Evolutionary conservation across 306 rosid genomes (phyloP).

Genomic region (Hippophae rhamnoides): DNA sequence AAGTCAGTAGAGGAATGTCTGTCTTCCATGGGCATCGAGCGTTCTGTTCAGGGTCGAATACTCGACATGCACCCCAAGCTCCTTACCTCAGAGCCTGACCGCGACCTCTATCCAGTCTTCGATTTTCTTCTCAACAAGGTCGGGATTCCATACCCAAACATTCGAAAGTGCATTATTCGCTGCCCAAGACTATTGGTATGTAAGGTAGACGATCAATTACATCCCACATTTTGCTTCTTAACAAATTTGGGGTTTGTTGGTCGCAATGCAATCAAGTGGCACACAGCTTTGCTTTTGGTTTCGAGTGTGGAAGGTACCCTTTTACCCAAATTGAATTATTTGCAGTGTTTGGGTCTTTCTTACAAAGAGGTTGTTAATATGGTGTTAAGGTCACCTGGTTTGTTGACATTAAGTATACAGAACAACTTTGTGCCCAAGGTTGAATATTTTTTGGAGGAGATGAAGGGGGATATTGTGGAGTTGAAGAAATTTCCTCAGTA

Average conservation of each 20-base stretch:
- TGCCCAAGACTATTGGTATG: constrained; percentile 74
- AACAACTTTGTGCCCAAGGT: constrained; percentile 51
- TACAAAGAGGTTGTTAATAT: constrained; percentile 39
- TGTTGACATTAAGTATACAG: constrained; percentile 51
- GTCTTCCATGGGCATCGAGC: constrained; percentile 55
- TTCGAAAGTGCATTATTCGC: constrained; percentile 41
- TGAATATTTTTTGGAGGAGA: constrained; percentile 52
- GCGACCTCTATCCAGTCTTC: constrained; percentile 54
- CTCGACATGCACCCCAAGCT: constrained; percentile 72
- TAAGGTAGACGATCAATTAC: constrained; percentile 37
- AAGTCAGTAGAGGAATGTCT: constrained; percentile 52
- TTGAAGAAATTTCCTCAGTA: constrained; percentile 66
- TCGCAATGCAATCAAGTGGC: constrained; percentile 25
- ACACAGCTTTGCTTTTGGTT: constrained; percentile 31
- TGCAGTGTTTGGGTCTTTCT: constrained; percentile 41
- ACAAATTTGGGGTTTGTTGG: constrained; percentile 30
- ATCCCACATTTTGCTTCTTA: constrained; percentile 32
- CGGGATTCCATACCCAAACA: constrained; percentile 42
- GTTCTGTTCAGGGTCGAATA: constrained; percentile 47
- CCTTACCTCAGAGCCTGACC: constrained; percentile 59
- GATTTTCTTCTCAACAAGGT: constrained; percentile 72
- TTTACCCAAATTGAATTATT: constrained; percentile 29
- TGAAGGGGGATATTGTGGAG: constrained; percentile 49
- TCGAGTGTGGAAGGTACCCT: constrained; percentile 41
- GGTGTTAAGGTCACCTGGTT: constrained; percentile 67